Conservation (phyloP, 148 eudicot species). For the Heliamphora exappendiculata region DNA sequence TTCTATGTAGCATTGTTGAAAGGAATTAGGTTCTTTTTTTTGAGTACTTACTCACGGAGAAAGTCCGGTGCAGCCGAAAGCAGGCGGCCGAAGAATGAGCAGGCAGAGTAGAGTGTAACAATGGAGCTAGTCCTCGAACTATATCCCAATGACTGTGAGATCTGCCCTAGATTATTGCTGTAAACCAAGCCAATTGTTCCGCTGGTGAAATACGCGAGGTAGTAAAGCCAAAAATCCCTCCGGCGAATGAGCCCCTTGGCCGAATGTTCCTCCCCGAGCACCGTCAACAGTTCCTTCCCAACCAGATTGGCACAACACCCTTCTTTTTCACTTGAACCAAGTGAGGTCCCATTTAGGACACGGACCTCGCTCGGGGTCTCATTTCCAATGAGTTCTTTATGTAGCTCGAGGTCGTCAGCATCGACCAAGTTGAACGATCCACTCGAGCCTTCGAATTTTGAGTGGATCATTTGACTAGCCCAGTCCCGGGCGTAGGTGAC, state of each 20-base stretch:
- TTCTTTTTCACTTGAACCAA: constrained; percentile 17
- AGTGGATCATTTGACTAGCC: constrained; percentile 35
- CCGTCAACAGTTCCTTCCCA: constrained; percentile 39
- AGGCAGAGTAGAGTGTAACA: constrained; percentile 63
- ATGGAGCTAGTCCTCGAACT: constrained; percentile 38
- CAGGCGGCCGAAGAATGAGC: constrained; percentile 81
- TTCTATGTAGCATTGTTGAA: too few relatives aligned
- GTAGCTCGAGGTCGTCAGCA: constrained; percentile 51
- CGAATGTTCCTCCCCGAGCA: constrained; percentile 75
- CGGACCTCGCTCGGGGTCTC: not conserved
- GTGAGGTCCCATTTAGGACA: not conserved
- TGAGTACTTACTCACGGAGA: constrained; percentile 61
- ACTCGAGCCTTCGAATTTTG: constrained; percentile 40
- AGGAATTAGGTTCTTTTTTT: too few relatives aligned
- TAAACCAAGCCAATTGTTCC: constrained; percentile 85
- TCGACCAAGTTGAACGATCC: constrained; percentile 60
- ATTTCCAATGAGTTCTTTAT: constrained; percentile 29
- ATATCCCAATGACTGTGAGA: constrained; percentile 73
- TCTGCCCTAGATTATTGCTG: constrained; percentile 82
- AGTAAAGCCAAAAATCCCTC: constrained; percentile 81
- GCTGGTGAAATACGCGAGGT: constrained; percentile 66
- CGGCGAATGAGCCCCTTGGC: constrained; percentile 44
- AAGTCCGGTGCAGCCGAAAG: constrained; percentile 76
- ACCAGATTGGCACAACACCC: constrained; percentile 33
- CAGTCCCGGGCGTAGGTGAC: constrained; percentile 57